Percentiles rank a stretch among this genome's conserved stretches.
These are phyloP conservation scores for Echria macrotheca DNA, from an alignment of 495 filamentous ascomycete species.

Conservation along the genomic window DNA sequence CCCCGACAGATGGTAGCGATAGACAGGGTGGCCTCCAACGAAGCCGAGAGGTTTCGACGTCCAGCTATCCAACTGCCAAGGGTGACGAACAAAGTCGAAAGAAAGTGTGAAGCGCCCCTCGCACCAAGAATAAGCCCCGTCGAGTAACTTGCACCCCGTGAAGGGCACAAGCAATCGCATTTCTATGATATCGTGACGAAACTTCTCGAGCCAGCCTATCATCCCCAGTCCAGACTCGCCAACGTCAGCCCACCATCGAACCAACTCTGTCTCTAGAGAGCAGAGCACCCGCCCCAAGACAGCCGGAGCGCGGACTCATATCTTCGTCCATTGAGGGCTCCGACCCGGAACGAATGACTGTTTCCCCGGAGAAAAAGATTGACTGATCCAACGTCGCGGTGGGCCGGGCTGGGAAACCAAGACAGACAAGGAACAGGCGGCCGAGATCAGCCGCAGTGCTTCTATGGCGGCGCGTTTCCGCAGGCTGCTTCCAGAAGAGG, in stretches of 20 bases:
- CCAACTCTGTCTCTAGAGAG: conserved; percentile 34
- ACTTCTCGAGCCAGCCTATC: conserved; percentile 43
- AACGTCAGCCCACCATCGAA: conserved; percentile 36
- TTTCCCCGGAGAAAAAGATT: conserved; percentile 2
- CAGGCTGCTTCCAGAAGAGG: conserved; percentile 41
- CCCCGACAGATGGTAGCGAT: conserved; percentile 25
- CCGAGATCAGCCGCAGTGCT: conserved; percentile 67
- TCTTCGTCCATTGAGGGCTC: conserved; percentile 70
- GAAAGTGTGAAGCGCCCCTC: conserved; percentile 60
- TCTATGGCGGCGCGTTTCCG: conserved; percentile 99
- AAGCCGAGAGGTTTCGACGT: conserved; percentile 42
- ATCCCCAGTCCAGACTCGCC: conserved; percentile 33
- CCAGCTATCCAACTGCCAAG: conserved; percentile 23
- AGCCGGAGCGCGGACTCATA: conserved; percentile 71
- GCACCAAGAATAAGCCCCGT: conserved; percentile 99
- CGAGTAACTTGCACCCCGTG: conserved; percentile 78
- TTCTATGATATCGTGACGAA: conserved; percentile 94
- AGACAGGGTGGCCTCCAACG: conserved; percentile 36
- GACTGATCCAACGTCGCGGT: conserved; percentile 33
- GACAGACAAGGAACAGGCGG: conserved; percentile 55
- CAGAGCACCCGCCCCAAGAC: conserved; percentile 27
- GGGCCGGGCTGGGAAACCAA: conserved; percentile 40
- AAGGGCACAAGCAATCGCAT: conserved; percentile 81
- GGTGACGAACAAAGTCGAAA: conserved; percentile 25
- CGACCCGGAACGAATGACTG: conserved; percentile 18